These are phyloP conservation scores for Oryza longistaminata DNA, from an alignment of 176 grass and related monocot genomes.

Conservation along the genomic window DNA sequence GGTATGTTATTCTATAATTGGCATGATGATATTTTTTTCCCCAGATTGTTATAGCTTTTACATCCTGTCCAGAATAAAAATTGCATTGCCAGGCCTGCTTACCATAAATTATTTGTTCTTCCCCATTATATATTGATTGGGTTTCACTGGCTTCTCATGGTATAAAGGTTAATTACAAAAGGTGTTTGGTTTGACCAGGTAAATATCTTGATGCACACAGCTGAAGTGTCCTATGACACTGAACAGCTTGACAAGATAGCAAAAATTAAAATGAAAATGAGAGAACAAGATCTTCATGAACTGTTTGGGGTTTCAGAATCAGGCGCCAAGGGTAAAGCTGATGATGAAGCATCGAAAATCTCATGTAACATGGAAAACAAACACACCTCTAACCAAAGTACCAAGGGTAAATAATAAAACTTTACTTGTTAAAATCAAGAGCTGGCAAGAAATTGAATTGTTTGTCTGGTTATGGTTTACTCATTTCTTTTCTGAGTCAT, in stretches of 20 bases:
- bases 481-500: neutral
- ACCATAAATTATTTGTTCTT: neutral
- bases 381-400: neutral
- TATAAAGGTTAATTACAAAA: neutral
- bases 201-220: conserved; percentile 68
- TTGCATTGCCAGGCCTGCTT: neutral
- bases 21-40: neutral
- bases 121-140: conserved; percentile 17
- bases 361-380: conserved; percentile 26
- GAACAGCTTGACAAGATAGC: conserved; percentile 31
- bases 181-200: conserved; percentile 23
- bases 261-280: conserved; percentile 44
- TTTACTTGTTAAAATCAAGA: neutral
- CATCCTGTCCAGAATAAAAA: neutral
- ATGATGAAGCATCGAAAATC: neutral
- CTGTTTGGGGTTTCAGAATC: conserved; percentile 5
- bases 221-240: conserved; percentile 40
- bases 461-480: conserved; percentile 2
- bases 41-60: neutral
- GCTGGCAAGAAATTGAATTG: neutral
- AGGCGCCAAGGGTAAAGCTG: conserved; percentile 13
- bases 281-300: conserved; percentile 50
- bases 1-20: conserved; percentile 33
- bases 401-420: neutral
- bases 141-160: neutral